These are phyloP conservation scores for Aspergillus asperescens DNA, from an alignment of 495 filamentous ascomycete species.

Conservation along the genomic window DNA sequence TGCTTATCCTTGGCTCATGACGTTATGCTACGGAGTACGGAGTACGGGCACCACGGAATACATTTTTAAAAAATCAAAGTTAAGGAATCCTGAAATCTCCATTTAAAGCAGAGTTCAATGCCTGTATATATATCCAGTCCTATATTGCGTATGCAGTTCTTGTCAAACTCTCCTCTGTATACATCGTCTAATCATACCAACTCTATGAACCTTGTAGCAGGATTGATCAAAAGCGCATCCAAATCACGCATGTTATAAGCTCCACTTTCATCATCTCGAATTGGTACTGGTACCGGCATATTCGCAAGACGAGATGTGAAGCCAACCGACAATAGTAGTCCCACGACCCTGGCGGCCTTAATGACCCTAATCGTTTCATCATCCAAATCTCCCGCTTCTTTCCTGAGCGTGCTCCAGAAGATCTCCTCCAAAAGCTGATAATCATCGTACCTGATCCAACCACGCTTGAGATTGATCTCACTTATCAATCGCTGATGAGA, in stretches of 20 bases:
- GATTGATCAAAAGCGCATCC: conserved; percentile 35
- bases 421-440: conserved; percentile 26
- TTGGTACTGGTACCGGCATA: conserved; percentile 29
- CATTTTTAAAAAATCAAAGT: too few relatives aligned
- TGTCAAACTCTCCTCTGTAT: too few relatives aligned
- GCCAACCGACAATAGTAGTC: conserved; percentile 30
- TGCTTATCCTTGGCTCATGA: too few relatives aligned
- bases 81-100: too few relatives aligned
- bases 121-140: too few relatives aligned
- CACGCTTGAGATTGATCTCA: conserved; percentile 31
- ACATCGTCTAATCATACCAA: too few relatives aligned
- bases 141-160: too few relatives aligned
- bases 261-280: conserved; percentile 33
- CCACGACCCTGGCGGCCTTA: conserved; percentile 33
- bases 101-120: too few relatives aligned
- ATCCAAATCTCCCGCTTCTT: conserved; percentile 27
- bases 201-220: conserved; percentile 28
- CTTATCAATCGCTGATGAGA: conserved; percentile 31
- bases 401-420: conserved; percentile 31
- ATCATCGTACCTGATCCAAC: conserved; percentile 35
- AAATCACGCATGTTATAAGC: conserved; percentile 36
- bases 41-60: too few relatives aligned
- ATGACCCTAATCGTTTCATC: conserved; percentile 27
- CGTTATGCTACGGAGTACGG: too few relatives aligned
- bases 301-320: conserved; percentile 40